Conservation (phyloP, 352 stramenopile species). For the Phytophthora parvispora region DNA sequence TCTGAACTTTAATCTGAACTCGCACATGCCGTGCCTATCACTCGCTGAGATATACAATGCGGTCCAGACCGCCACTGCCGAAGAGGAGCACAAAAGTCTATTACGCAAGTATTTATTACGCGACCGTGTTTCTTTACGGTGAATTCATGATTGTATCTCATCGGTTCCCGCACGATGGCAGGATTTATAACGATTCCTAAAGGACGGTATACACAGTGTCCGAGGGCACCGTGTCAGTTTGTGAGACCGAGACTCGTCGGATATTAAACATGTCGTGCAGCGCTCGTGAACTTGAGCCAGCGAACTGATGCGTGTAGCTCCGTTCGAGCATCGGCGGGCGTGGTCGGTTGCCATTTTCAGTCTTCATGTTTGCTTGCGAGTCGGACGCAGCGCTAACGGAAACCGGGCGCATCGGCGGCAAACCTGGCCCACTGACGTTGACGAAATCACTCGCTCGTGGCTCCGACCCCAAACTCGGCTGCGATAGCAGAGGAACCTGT, state of each 20-base stretch:
- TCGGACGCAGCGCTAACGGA: constrained; percentile 11
- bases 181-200: constrained; percentile 3
- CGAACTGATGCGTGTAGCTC: constrained; percentile 32
- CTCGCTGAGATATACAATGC: too few relatives aligned
- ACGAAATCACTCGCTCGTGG: constrained; percentile 34
- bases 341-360: constrained; percentile 1
- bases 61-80: too few relatives aligned
- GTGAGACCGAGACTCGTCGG: constrained; percentile 19
- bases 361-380: background rate
- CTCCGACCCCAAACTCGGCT: constrained; percentile 28
- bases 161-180: background rate
- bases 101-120: too few relatives aligned
- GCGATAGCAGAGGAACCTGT: constrained; percentile 22
- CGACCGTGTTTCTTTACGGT: too few relatives aligned
- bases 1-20: too few relatives aligned
- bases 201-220: constrained; percentile 27
- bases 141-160: too few relatives aligned
- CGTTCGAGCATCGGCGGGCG: constrained; percentile 15
- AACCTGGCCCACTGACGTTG: constrained; percentile 4
- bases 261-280: constrained; percentile 41
- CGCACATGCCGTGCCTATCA: too few relatives aligned
- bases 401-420: constrained; percentile 11
- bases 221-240: constrained; percentile 11
- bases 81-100: too few relatives aligned
- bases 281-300: constrained; percentile 29